phyloP scores from a whole-genome alignment of 129 eudicot genomes.

The Flaveria trinervia region DNA sequence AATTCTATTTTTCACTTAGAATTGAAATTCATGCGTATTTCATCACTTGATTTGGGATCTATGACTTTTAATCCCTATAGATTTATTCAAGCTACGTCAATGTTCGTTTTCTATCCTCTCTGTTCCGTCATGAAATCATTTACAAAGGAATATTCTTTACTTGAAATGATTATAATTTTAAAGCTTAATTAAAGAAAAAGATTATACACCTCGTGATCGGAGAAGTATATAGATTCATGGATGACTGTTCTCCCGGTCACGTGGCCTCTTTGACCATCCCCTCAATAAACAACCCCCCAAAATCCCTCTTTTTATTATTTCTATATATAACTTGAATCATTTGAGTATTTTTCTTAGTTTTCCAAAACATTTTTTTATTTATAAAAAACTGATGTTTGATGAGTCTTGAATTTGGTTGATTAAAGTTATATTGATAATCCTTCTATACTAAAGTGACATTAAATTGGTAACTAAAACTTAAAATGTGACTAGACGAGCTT shows the following conservation, averaged over 20 bases:
- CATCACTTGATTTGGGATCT: too few species aligned
- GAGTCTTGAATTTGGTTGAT: not conserved
- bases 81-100: too few species aligned
- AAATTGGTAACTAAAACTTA: too few species aligned
- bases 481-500: too few species aligned
- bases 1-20: too few species aligned
- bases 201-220: constrained; percentile 69
- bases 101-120: too few species aligned
- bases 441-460: too few species aligned
- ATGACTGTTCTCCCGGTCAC: constrained; percentile 95
- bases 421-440: too few species aligned
- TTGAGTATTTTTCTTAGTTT: not conserved
- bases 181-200: constrained; percentile 16
- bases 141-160: constrained; percentile 24
- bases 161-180: not conserved
- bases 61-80: too few species aligned
- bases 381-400: not conserved
- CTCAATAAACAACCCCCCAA: not conserved
- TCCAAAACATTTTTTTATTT: not conserved
- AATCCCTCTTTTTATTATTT: constrained; percentile 1
- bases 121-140: too few species aligned
- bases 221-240: constrained; percentile 87
- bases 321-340: not conserved
- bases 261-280: constrained; percentile 73
- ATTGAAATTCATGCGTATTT: too few species aligned